Base-by-base conservation (phyloP, 2,329 filamentous ascomycete species). In the Epichloe sp. region DNA sequence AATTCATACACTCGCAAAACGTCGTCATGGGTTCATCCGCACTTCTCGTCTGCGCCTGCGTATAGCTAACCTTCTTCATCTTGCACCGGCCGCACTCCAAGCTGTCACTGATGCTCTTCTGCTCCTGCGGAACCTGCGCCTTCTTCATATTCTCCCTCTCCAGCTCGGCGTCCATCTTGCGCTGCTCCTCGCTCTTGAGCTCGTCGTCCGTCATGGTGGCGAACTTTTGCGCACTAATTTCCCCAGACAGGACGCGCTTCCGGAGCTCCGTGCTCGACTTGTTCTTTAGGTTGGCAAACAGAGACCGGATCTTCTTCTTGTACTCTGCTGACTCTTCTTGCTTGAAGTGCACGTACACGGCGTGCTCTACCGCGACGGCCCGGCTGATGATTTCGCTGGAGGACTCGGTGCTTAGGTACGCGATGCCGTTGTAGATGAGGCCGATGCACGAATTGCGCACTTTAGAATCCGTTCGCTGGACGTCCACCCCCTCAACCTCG, bases 71-170 rank as follows among this genome's bases (percentile, higher is more conserved):
- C 75, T 88, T 90, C 75, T 86, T 90, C 77, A 95, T 78, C 61
- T 86, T 86, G 71, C 93, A 98, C 68, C 89, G 90, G 63, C 88
- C 81, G 71, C 93, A 98, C 69, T 88, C 84, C 62, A 97, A 77
- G 52, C 84, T 87, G 65, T 86, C 85, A 65, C 84, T 89, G 71
- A 96, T 88, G 64, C 85, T 90, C 77, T 89, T 93, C 70, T 95
- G 85, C 17, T 82, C 86, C 75, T 90, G 86, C 52, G 91, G 87
- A 11, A 95, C 90, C 82, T 97, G 94, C 1, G 93, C 88, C 69
- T 91, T 88, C 73, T 89, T 89, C 86, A 97, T 90, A 69, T 98
- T 98, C 70, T 96, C 88, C 69, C 86, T 82, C 65, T 89, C 78
- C 48, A 95, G 77, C 66, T 82, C 81, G 59, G 79, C 73, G 59